Base-by-base conservation (phyloP, 805 yeast genomes). In the Ogataea henricii region DNA sequence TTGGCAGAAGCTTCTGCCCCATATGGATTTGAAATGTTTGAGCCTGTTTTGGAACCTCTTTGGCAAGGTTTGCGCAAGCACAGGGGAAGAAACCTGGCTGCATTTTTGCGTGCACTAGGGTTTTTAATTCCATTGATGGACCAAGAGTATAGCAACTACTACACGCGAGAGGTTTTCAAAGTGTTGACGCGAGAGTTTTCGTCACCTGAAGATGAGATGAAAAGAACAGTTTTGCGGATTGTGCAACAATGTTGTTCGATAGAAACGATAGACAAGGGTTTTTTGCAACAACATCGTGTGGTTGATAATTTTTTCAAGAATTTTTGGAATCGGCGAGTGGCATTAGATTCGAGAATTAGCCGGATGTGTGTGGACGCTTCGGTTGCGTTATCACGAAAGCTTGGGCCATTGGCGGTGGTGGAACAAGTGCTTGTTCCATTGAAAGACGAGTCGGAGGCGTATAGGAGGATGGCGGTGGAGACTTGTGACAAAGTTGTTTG, bases 161-260 rank as follows among this genome's bases (percentile, higher is more conserved):
- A 89, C 56, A 81, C 97, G 0, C 76, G 76, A 40, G 95, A 89
- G 60, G 76, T 90, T 2, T 78, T 90, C 74, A 69, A 69, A 16
- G 76, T 89, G 22, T 69, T 90, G 4, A 58, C 80, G 2, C 71
- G 94, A 45, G 96, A 91, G 65, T 87, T 89, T 57, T 65, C 71
- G 29, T 80, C 95, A 0, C 90, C 94, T 0, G 96, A 89, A 60
- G 96, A 87, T 51, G 96, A 90, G 41, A 87, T 91, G 92, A 82
- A 81, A 57, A 78, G 78, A 49, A 78, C 90, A 0, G 85, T 91
- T 2, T 65, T 94, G 49, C 70, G 75, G 25, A 87, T 88, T 6
- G 69, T 91, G 25, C 83, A 78, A 45, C 83, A 78, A 50, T 80
- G 94, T 56, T 81, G 89, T 12, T 66, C 78, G 1, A 72, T 87